A percentile compares a stretch with the other conserved stretches of the same genome.
phyloP scores from a whole-genome alignment of 2,329 filamentous ascomycete species.

The Botryotinia calthae region DNA sequence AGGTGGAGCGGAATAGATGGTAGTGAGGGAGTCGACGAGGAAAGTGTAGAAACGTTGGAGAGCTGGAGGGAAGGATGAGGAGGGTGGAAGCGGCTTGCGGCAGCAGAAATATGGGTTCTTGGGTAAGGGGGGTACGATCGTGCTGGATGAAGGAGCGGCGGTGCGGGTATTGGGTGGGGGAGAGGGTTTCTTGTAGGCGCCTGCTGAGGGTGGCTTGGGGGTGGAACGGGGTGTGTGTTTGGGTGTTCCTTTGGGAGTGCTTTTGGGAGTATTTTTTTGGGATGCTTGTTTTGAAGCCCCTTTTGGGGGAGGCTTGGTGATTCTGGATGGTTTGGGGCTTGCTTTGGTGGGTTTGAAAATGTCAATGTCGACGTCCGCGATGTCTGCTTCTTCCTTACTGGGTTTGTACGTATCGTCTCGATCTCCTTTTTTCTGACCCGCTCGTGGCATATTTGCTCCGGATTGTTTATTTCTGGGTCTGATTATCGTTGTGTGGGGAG shows the following conservation, averaged over 20 bases:
- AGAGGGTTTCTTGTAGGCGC: constrained; percentile 1
- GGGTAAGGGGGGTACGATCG: background rate
- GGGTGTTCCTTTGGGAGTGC: background rate
- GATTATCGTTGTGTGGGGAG: background rate
- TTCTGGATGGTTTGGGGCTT: background rate
- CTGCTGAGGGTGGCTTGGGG: background rate
- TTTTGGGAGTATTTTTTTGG: background rate
- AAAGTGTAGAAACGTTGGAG: constrained; percentile 12
- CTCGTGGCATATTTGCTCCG: constrained; percentile 9
- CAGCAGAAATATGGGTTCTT: constrained; percentile 1
- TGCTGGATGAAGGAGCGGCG: background rate
- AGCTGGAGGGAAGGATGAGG: background rate
- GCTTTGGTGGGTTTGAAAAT: background rate
- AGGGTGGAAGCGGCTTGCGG: background rate
- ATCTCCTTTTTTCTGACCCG: background rate
- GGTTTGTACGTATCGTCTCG: constrained; percentile 5
- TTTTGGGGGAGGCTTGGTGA: background rate
- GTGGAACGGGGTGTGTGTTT: constrained; percentile 1
- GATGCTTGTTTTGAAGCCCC: background rate
- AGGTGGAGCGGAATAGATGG: background rate
- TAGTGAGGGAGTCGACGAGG: constrained; percentile 1
- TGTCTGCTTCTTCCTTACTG: background rate
- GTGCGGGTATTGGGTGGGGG: constrained; percentile 4
- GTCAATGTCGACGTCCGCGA: background rate
- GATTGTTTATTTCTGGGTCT: background rate